Conservation (phyloP, 352 stramenopile species). For the Phytophthora sansomeana region DNA sequence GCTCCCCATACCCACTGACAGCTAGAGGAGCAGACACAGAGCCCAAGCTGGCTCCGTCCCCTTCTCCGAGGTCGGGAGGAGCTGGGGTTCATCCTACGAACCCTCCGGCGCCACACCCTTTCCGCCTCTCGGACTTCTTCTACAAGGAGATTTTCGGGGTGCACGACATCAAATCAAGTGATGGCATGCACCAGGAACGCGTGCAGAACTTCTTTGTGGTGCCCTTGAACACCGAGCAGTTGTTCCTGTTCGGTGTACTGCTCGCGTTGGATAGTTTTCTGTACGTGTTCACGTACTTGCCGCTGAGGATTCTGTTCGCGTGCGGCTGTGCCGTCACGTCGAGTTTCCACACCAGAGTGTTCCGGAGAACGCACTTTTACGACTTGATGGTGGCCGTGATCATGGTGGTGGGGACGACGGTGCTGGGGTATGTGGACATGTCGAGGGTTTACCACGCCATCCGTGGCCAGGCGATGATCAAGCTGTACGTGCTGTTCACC, state of each 20-base stretch:
- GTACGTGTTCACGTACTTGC: constrained; percentile 97
- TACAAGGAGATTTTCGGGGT: constrained; percentile 90
- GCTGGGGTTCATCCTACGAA: constrained; percentile 1
- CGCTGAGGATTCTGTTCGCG: constrained; percentile 89
- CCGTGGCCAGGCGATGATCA: constrained; percentile 97
- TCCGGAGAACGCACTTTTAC: constrained; percentile 91
- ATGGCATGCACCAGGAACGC: constrained; percentile 79
- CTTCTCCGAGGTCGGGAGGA: constrained; percentile 13
- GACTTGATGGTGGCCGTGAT: constrained; percentile 92
- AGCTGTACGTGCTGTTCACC: constrained; percentile 98
- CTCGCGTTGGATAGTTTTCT: constrained; percentile 97
- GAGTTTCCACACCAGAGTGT: constrained; percentile 76
- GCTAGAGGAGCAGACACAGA: constrained; percentile 21
- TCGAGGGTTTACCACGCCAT: constrained; percentile 99
- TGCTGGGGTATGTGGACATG: constrained; percentile 93
- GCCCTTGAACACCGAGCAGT: constrained; percentile 76
- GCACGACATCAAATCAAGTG: constrained; percentile 79
- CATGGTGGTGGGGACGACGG: constrained; percentile 74
- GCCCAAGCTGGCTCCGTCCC: constrained; percentile 1
- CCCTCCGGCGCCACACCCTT: constrained; percentile 50
- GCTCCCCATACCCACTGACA: constrained; percentile 31
- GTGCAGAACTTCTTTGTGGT: constrained; percentile 87
- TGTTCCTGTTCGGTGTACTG: constrained; percentile 95
- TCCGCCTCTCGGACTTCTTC: constrained; percentile 79
- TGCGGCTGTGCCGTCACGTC: constrained; percentile 81